phyloP scores from a whole-genome alignment of 1,284 basidiomycete genomes.

The Cryptococcus jaspeensis region DNA sequence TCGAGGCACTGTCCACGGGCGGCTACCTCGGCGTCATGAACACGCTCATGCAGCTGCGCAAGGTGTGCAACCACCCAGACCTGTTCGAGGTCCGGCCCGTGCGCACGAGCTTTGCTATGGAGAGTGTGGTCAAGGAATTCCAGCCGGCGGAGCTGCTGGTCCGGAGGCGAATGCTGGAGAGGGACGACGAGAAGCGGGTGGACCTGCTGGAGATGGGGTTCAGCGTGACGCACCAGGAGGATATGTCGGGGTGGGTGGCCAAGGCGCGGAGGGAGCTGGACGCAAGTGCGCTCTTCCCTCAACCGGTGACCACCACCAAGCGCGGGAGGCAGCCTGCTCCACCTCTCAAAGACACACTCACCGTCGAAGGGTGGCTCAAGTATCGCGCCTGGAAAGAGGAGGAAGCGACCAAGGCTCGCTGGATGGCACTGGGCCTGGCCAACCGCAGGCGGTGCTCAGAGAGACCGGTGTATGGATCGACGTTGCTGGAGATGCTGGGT shows the following conservation, averaged over 20 bases:
- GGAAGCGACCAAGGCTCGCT: conserved; percentile 60
- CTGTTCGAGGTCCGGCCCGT: conserved; percentile 94
- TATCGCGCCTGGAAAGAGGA: conserved; percentile 62
- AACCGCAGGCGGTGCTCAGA: conserved; percentile 71
- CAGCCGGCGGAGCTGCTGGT: conserved; percentile 88
- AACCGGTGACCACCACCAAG: conserved; percentile 57
- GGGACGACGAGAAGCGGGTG: conserved; percentile 59
- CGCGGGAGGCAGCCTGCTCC: conserved; percentile 58
- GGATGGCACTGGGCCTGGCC: conserved; percentile 69
- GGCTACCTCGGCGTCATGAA: conserved; percentile 83
- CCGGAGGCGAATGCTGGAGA: conserved; percentile 63
- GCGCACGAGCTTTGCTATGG: conserved; percentile 87
- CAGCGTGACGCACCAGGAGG: conserved; percentile 59
- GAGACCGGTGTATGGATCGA: conserved; percentile 65
- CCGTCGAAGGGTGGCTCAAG: conserved; percentile 67
- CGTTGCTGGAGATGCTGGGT: conserved; percentile 58
- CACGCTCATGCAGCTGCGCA: conserved; percentile 92
- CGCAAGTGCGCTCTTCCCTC: conserved; percentile 66
- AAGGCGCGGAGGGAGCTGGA: conserved; percentile 63
- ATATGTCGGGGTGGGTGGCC: conserved; percentile 56
- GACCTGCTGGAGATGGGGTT: conserved; percentile 68
- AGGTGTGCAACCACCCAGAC: conserved; percentile 95
- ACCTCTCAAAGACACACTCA: conserved; percentile 63
- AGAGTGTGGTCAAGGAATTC: conserved; percentile 73
- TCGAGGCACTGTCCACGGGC: conserved; percentile 80